Evolutionary conservation across 192 early-diverging fungal genomes (phyloP), one percentile per base, ranked within the genome.

Genomic region (Anaeromyces robustus): DNA sequence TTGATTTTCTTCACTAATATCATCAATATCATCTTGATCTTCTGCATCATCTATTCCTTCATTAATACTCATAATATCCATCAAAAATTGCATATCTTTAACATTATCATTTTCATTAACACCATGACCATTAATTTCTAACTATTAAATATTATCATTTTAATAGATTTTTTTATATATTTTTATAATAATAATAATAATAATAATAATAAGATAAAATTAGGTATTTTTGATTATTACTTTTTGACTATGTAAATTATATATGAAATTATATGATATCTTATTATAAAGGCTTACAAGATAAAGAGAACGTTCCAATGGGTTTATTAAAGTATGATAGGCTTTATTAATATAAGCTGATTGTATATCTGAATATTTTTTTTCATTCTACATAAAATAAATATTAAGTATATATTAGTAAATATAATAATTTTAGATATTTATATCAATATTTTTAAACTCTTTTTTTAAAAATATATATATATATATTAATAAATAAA

Each of bases 331-430:
- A 26, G 92, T 91, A 29, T 94, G 85, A 80, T 95, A 95, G 17
- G 93, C 96, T 81, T 96, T 94, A 89, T 97, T 97, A 77, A 94
- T 89, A 81, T 92, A 90, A 4, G 94, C 89, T 0, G 95, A 96
- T 79, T 94, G 94, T 30, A 84, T 83, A 30, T 92, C 90, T 29
- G 93, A 92, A 79, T 89, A 88, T 9, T 83, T 37, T 78, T 89
- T 86, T 81, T 94, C 92, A 78, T 88, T 83, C 92, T 92, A 86
- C 79, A 39, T 26, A 52, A 78, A 82, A 82, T 2, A 17, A 30
- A 29, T 30, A 59, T 52, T 26, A 43, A 77, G 77, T 29, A 29
- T 80, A 52, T 37, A n/a, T n/a, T n/a, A n/a, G n/a, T n/a, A n/a
- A n/a, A n/a, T n/a, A n/a, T n/a, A n/a, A n/a, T n/a, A n/a, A n/a